Percentiles rank a stretch among this genome's conserved stretches.
These are phyloP conservation scores for Erythrobasidium hasegawianum DNA, from an alignment of 1,284 basidiomycete species.

Conservation along the genomic window DNA sequence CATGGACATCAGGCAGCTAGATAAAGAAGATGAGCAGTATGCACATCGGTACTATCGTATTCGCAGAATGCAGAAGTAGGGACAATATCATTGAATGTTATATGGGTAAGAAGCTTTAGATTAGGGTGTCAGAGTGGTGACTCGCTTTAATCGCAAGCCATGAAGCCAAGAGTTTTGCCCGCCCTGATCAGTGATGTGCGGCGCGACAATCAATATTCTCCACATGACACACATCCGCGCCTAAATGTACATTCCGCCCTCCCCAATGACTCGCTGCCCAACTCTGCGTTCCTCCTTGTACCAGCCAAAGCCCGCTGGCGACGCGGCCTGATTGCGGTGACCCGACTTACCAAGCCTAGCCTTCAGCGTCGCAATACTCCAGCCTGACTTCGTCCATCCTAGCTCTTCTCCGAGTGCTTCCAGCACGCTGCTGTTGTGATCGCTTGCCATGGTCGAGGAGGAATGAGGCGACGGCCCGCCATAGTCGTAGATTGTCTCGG, in stretches of 20 bases:
- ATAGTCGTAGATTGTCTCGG: slow-evolving; percentile 26
- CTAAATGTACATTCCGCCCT: slow-evolving; percentile 31
- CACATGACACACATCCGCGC: too few relatives aligned
- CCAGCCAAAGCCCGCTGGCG: slow-evolving; percentile 26
- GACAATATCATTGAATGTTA: too few relatives aligned
- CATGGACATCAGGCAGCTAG: neutral
- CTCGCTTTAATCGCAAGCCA: too few relatives aligned
- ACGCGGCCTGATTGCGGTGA: neutral
- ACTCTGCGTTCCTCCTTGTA: slow-evolving; percentile 16
- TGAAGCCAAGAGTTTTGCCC: too few relatives aligned
- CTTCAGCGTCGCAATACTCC: neutral
- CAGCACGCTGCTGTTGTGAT: neutral
- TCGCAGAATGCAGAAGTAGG: too few relatives aligned
- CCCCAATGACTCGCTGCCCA: slow-evolving; percentile 8
- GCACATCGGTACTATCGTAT: slow-evolving; percentile 27
- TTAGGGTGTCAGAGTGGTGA: too few relatives aligned
- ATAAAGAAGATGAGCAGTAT: slow-evolving; percentile 6
- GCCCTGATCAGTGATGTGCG: too few relatives aligned
- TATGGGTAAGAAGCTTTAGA: too few relatives aligned
- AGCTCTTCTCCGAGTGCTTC: neutral
- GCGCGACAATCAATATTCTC: too few relatives aligned
- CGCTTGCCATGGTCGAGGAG: neutral
- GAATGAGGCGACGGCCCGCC: slow-evolving; percentile 19
- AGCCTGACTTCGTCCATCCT: slow-evolving; percentile 13
- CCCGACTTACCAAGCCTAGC: neutral